These are phyloP conservation scores for Didymella glomerata DNA, from an alignment of 2,329 filamentous ascomycete genomes.

Conservation along the genomic window DNA sequence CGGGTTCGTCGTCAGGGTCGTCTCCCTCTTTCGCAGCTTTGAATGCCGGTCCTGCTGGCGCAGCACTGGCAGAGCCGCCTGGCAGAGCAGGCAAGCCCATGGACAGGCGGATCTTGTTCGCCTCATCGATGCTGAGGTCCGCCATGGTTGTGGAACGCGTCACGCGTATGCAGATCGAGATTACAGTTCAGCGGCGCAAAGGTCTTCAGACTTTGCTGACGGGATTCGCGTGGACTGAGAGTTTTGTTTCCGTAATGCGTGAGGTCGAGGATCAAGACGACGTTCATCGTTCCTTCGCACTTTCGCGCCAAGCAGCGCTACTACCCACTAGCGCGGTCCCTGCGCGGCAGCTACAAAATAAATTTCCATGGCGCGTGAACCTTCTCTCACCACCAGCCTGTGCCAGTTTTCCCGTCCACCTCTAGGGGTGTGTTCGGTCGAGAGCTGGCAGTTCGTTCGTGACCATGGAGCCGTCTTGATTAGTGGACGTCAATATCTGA, in stretches of 20 bases:
- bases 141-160: slow-evolving; percentile 31
- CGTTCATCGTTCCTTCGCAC: not conserved
- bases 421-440: slow-evolving; percentile 70
- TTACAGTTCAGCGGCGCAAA: not conserved
- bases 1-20: slow-evolving; percentile 71
- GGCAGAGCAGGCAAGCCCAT: slow-evolving; percentile 91
- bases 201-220: no score
- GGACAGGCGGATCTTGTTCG: slow-evolving; percentile 87
- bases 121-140: slow-evolving; percentile 76
- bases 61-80: slow-evolving; percentile 71
- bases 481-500: slow-evolving; percentile 83
- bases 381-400: slow-evolving; percentile 72
- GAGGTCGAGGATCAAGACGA: not conserved
- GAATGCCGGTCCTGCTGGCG: slow-evolving; percentile 65
- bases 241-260: no score
- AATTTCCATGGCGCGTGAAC: slow-evolving; percentile 36
- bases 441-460: slow-evolving; percentile 87
- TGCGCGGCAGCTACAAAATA: slow-evolving; percentile 41
- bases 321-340: slow-evolving; percentile 22
- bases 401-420: slow-evolving; percentile 79
- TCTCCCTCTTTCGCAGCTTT: slow-evolving; percentile 59
- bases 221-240: no score
- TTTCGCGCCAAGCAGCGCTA: slow-evolving; percentile 33
- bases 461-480: slow-evolving; percentile 74
- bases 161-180: not conserved